Base-by-base conservation (phyloP, 2,329 filamentous ascomycete species). In the Diaporthe sp. region DNA sequence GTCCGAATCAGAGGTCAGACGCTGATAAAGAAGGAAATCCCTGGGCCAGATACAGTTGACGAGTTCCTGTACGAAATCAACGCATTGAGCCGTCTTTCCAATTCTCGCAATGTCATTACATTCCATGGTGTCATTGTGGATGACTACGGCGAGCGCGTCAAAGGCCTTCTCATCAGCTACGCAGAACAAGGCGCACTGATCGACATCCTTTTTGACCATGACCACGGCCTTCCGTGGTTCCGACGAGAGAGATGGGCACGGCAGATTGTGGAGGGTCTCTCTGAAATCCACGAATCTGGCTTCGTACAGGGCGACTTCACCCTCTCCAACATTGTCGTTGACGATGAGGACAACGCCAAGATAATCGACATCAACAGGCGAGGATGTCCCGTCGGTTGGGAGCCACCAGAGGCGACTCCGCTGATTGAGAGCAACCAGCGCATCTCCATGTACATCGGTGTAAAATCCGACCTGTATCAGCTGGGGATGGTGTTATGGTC, bases 291-390 rank as follows among this genome's bases (percentile, higher is more conserved):
- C 80, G 96, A 98, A 82, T 93, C 94, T 30, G 97, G 97, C 6
- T 98, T 97, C 82, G 97, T 99, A 15, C 97, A 99, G 81, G 97
- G 97, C 32, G 97, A 99, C 81, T 98, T 99, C 77, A 99, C 97
- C 0, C 88, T 99, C 37, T 98, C 96, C 7, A 99, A 99, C 81
- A 97, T 99, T 77, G 97, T 99, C 75, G 93, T 99, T 79, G 95
- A 98, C 82, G 88, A 89, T 17, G 85, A 93, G 56, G 92, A 95
- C 80, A 90, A 98, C 80, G 97, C 96, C 12, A 96, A 97, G 80
- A 98, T 99, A 78, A 99, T 99, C 80, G 97, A 99, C 83, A 98
- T 99, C 85, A 99, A 99, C 84, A 90, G 97, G 72, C 90, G 97
- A 79, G 97, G 97, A n/a, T 99, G 97, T 79, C 97, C 97, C 0